These are phyloP conservation scores for Diaporthe humulicola DNA, from an alignment of 2,329 filamentous ascomycete species.

Conservation along the genomic window DNA sequence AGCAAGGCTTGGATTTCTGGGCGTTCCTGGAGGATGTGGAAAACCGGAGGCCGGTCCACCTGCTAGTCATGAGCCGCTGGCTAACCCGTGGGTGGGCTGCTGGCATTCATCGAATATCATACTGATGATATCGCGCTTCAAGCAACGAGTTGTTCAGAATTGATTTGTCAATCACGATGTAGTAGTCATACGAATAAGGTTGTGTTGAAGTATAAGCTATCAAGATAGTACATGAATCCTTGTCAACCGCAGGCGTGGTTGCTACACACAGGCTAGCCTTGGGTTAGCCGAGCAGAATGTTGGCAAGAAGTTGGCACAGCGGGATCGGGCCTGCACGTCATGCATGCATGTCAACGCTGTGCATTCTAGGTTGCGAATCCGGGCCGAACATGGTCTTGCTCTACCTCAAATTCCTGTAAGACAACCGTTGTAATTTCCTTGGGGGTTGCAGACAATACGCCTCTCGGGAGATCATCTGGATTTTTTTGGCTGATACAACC, in stretches of 20 bases:
- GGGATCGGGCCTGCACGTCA: conserved; percentile 7
- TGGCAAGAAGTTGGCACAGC: conserved; percentile 19
- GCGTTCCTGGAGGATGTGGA: not conserved
- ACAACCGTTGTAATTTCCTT: not conserved
- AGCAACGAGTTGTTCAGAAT: not conserved
- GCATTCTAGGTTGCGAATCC: not conserved
- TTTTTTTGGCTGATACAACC: not conserved
- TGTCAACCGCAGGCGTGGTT: not conserved
- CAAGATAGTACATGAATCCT: not conserved
- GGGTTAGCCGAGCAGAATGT: conserved; percentile 1
- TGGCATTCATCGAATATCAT: not conserved
- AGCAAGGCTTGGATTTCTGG: not conserved
- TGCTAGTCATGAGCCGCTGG: not conserved
- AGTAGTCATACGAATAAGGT: no score
- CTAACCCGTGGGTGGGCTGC: not conserved
- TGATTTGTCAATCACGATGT: not conserved
- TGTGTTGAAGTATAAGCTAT: not conserved
- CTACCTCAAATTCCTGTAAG: not conserved
- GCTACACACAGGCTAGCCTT: not conserved
- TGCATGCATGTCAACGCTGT: conserved; percentile 5
- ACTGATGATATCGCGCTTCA: not conserved
- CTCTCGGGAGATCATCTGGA: not conserved
- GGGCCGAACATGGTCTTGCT: not conserved
- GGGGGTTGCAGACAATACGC: not conserved
- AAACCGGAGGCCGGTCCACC: not conserved